Conservation (phyloP, 441 rosid genomes). For the Kokia cookei region DNA sequence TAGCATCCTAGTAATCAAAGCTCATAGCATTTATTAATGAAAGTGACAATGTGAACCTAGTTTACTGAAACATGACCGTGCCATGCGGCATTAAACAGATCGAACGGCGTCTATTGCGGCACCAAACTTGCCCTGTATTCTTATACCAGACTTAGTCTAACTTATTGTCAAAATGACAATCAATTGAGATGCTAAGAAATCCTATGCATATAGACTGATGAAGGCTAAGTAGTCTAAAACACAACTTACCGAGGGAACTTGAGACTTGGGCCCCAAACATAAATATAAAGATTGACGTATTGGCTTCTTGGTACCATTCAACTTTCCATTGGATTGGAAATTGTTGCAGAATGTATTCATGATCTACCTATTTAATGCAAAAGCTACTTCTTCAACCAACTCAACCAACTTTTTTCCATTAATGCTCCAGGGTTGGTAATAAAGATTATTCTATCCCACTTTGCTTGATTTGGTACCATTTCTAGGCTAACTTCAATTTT, state of each 20-base stretch:
- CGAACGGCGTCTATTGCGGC: not conserved
- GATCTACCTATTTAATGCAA: slow-evolving; percentile 8
- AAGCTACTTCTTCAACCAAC: slow-evolving; percentile 14
- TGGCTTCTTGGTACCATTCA: not conserved
- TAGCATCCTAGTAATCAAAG: slow-evolving; percentile 1
- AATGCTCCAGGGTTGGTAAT: not conserved
- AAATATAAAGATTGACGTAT: not conserved
- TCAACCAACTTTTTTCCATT: not conserved
- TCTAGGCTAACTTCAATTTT: not conserved
- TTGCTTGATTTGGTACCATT: slow-evolving; percentile 3
- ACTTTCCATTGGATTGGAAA: not conserved
- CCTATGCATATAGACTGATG: not conserved
- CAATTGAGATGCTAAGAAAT: not conserved
- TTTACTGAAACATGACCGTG: not conserved
- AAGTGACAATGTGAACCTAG: not conserved
- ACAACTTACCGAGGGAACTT: not conserved
- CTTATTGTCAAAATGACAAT: not conserved
- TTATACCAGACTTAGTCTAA: not conserved
- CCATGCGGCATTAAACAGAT: not conserved
- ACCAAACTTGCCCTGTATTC: not conserved
- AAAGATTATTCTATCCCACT: not conserved
- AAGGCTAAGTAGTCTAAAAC: not conserved
- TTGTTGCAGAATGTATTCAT: not conserved
- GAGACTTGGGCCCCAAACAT: slow-evolving; percentile 5
- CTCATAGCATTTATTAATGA: slow-evolving; percentile 11